A percentile compares a stretch with the other conserved stretches of the same genome.
These are phyloP conservation scores for Fusarium mexicanum DNA, from an alignment of 2,329 filamentous ascomycete species.

Conservation along the genomic window DNA sequence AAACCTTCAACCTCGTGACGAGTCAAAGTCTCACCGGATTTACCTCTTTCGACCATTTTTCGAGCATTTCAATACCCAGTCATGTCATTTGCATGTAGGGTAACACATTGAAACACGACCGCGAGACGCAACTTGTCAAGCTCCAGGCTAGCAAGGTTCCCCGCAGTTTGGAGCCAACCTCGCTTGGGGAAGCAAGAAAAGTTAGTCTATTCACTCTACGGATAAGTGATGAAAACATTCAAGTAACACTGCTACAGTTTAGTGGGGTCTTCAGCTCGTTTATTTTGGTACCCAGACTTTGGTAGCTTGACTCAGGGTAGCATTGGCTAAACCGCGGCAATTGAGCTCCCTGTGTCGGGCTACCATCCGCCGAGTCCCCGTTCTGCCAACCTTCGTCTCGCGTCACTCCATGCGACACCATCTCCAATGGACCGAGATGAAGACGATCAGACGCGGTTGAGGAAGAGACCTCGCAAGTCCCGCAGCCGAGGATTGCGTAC, in stretches of 20 bases:
- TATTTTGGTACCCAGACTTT: no score
- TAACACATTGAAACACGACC: not conserved
- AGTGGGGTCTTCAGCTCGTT: not conserved
- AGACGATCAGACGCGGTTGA: not conserved
- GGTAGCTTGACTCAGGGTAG: no score
- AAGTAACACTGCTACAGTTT: not conserved
- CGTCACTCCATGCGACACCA: not conserved
- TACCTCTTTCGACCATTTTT: not conserved
- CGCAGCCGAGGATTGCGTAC: not conserved
- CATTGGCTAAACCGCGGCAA: not conserved
- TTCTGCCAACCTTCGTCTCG: not conserved
- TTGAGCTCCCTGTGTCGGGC: not conserved
- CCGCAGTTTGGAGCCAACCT: not conserved
- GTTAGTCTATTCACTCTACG: no score
- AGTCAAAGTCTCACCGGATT: not conserved
- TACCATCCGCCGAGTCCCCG: not conserved
- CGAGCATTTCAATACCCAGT: not conserved
- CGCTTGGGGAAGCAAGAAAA: not conserved
- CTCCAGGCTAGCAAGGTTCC: not conserved
- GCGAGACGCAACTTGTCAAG: not conserved
- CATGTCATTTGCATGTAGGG: not conserved
- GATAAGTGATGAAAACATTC: no score
- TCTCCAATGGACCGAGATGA: not conserved
- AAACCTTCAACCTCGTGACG: not conserved
- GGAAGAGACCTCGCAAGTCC: not conserved